These are phyloP conservation scores for Colletotrichum karsti DNA, from an alignment of 2,329 filamentous ascomycete species.

Conservation along the genomic window DNA sequence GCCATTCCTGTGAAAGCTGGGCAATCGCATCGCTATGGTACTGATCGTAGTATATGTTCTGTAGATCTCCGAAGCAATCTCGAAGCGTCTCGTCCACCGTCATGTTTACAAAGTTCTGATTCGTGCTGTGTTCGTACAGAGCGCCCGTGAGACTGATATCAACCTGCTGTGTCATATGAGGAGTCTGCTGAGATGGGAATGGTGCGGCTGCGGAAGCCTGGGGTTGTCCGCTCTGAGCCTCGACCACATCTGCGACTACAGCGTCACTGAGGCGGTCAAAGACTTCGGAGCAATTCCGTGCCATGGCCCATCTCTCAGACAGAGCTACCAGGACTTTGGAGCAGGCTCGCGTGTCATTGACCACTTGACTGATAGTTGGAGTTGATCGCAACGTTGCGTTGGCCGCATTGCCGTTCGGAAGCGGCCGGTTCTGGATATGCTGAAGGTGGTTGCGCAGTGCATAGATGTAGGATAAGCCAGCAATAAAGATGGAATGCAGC, in stretches of 20 bases:
- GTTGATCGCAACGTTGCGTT: slow-evolving; percentile 37
- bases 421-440: slow-evolving; percentile 31
- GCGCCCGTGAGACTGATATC: neutral
- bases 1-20: slow-evolving; percentile 34
- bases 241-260: slow-evolving; percentile 48
- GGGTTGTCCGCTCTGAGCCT: slow-evolving; percentile 29
- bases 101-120: slow-evolving; percentile 33
- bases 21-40: slow-evolving; percentile 34
- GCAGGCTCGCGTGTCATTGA: slow-evolving; percentile 50
- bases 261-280: slow-evolving; percentile 53
- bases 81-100: slow-evolving; percentile 47
- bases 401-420: neutral
- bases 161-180: neutral
- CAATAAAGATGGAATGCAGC: slow-evolving; percentile 56
- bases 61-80: slow-evolving; percentile 44
- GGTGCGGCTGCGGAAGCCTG: neutral
- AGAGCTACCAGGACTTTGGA: slow-evolving; percentile 54
- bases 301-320: slow-evolving; percentile 49
- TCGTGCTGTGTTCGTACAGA: neutral
- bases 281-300: slow-evolving; percentile 49
- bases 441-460: slow-evolving; percentile 49
- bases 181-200: neutral
- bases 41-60: slow-evolving; percentile 33
- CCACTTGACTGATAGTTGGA: slow-evolving; percentile 50
- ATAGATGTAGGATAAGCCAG: slow-evolving; percentile 53